Base-by-base conservation (phyloP, 2,329 filamentous ascomycete species). In the Fusarium drepaniforme region DNA sequence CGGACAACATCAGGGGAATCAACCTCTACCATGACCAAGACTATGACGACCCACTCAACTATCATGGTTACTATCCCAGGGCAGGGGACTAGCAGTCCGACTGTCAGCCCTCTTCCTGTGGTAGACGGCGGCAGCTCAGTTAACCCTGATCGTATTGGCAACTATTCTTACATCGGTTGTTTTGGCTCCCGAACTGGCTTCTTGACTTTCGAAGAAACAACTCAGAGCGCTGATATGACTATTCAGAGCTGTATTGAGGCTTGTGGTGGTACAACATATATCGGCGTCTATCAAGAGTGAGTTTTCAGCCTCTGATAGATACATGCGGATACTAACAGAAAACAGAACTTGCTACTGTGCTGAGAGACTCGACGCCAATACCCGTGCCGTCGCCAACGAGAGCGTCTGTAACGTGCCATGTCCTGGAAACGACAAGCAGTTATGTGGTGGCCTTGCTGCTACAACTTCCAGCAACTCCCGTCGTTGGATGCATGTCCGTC, bases 321-420 rank as follows among this genome's bases (percentile, higher is more conserved):
- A 18, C 1, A 21, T 1, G 51, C 25, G 37, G 42, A 16, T 30
- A 58, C 63, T 72, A n/a, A 74, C 37, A 28, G 33, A 23, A 5
- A 8, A 9, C 33, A 84, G 80, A 13, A 79, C 79, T 25, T 89
- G 87, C 75, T 87, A 86, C 79, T 89, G 87, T 67, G 85, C 86
- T 38, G 79, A 84, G 15, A 68, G 63, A 2, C 80, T 88, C 21
- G 84, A 85, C 42, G 78, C 79, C 6, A 81, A 83, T 53, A 85
- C 86, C n/a, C 80, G 75, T 15, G 83, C 85, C 15, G 72, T 83
- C 2, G 61, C 70, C 5, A 61, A 71, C 23, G 51, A 70, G 15
- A 67, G 44, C 5, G 66, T 49, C 13, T 88, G 87, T 72, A 74
- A 84, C 63, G 73, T 75, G 3, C 77, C 79, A 0, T 88, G 87